Base-by-base conservation (phyloP, 345 rosid genomes). In the Gossypium australe region DNA sequence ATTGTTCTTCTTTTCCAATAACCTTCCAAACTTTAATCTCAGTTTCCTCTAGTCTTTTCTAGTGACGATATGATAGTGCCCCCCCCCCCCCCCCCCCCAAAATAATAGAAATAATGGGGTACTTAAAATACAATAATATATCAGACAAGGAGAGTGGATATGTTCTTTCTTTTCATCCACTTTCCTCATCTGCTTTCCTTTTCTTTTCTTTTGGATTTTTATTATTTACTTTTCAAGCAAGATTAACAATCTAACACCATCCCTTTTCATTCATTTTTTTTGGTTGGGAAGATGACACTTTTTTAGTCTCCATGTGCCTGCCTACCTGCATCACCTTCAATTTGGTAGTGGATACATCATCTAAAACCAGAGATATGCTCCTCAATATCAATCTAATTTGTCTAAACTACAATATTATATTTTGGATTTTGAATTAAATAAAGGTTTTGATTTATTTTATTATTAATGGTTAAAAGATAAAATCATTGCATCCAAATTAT, bases 71-170 rank as follows among this genome's bases (percentile, higher is more conserved):
- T 47, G 72, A 49, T 16, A 68, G 62, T 11, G 29, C 22, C 3
- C 3, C 0, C 14, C 41, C 7, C n/a, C n/a, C n/a, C n/a, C n/a
- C 2, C 9, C 29, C 2, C 7, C 1, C 8, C 14, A 2, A 11
- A 63, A 27, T 25, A 18, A 29, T 58, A 70, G 48, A 53, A 29
- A 52, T 25, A 44, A 43, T 22, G 75, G 75, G 75, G 56, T 57
- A 18, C 27, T 55, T 11, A 41, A 9, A 58, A 18, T 72, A 45
- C 43, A 56, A 56, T 56, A 58, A 45, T 47, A 67, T 67, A 47
- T 48, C 63, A 81, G 89, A 86, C 86, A 83, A 9, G 86, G 81
- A 71, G 81, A 84, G 84, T 86, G 89, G 82, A 78, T 66, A 17
- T 83, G 85, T 80, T 76, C 75, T 73, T 17, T 75, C 55, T 80